phyloP scores from a whole-genome alignment of 352 stramenopile genomes.

The Globisporangium nagaii region DNA sequence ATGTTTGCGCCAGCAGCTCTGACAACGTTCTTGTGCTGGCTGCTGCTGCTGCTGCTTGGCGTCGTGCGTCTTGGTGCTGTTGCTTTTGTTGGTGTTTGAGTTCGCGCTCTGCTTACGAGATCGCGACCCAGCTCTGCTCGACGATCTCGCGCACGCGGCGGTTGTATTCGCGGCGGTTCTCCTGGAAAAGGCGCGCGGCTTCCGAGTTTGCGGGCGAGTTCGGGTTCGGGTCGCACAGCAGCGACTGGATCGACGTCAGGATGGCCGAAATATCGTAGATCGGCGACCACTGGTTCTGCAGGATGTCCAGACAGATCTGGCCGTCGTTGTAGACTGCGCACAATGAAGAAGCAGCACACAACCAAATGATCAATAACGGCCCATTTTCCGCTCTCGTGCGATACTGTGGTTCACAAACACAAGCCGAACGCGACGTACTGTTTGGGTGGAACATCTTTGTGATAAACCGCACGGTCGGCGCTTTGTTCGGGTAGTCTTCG shows the following conservation, averaged over 20 bases:
- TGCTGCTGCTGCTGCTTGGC: neutral
- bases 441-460: conserved; percentile 99
- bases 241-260: conserved; percentile 98
- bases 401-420: too few relatives aligned
- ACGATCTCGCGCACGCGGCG: conserved; percentile 98
- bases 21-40: neutral
- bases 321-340: conserved; percentile 85
- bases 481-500: conserved; percentile 99
- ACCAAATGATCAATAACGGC: conserved; percentile 3
- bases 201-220: conserved; percentile 99
- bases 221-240: conserved; percentile 99
- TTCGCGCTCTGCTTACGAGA: conserved; percentile 36
- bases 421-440: conserved; percentile 54
- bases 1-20: conserved; percentile 1
- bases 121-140: conserved; percentile 95
- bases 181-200: conserved; percentile 95
- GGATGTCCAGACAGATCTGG: conserved; percentile 97
- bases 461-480: conserved; percentile 96
- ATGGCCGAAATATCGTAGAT: conserved; percentile 99
- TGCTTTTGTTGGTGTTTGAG: neutral
- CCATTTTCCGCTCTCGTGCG: too few relatives aligned
- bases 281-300: conserved; percentile 99
- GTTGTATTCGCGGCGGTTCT: conserved; percentile 99
- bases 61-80: neutral
- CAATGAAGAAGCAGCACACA: conserved; percentile 1